Percentiles rank a stretch among this genome's conserved stretches.
Conservation (phyloP, 306 rosid species). For the Trichosanthes cucumerina region DNA sequence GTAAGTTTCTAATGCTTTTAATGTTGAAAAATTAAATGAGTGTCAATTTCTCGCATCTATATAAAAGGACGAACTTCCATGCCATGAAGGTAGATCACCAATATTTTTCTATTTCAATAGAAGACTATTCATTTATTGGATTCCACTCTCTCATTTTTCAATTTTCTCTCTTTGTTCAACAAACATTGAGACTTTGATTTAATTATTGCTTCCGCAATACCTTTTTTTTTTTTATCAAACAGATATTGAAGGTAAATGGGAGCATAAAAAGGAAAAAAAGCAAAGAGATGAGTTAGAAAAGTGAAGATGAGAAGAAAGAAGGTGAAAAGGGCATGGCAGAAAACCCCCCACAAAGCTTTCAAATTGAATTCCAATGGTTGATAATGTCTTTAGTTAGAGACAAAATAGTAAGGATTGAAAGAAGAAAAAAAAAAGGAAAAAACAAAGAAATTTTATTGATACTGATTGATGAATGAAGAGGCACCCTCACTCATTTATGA, state of each 20-base stretch:
- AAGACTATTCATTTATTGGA: no score
- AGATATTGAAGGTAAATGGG: neutral
- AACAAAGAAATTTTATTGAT: neutral
- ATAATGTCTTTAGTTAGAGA: neutral
- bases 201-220: no score
- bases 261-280: neutral
- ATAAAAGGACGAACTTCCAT: no score
- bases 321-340: neutral
- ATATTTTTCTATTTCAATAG: no score
- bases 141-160: no score
- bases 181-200: no score
- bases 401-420: neutral
- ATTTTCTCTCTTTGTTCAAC: no score
- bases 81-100: no score
- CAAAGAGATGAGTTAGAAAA: neutral
- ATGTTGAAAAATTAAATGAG: no score
- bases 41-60: no score
- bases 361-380: neutral
- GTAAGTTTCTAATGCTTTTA: no score
- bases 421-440: neutral
- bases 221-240: no score
- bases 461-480: conserved; percentile 3
- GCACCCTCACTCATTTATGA: neutral
- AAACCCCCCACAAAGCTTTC: neutral
- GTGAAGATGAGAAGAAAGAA: conserved; percentile 3